Evolutionary conservation across 2,329 filamentous ascomycete species (phyloP).

Genomic region (Penicillium sp.): DNA sequence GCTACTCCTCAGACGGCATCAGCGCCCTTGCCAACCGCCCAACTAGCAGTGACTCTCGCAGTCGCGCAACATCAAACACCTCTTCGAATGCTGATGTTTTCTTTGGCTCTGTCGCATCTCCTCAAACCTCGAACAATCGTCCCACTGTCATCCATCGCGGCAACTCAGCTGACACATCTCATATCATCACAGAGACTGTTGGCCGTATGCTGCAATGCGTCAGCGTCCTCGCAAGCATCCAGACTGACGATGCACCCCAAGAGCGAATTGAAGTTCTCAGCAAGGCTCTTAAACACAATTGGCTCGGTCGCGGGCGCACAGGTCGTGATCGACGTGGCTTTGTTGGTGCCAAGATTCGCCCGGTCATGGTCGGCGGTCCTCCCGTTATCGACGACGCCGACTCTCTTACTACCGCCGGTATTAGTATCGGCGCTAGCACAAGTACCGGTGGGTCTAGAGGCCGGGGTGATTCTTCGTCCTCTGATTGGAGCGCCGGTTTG

Average conservation of each 20-base stretch:
- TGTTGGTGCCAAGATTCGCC: constrained; percentile 65
- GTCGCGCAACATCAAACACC: constrained; percentile 84
- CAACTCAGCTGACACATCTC: constrained; percentile 49
- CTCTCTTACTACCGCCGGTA: constrained; percentile 24
- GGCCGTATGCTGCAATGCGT: constrained; percentile 96
- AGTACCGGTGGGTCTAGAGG: constrained; percentile 22
- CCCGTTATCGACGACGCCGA: constrained; percentile 29
- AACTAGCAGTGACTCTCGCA: constrained; percentile 51
- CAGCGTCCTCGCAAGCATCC: constrained; percentile 80
- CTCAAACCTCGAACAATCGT: constrained; percentile 28
- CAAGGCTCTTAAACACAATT: constrained; percentile 91
- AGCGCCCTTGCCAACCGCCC: constrained; percentile 33
- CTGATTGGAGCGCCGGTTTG: constrained; percentile 22
- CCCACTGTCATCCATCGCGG: constrained; percentile 37
- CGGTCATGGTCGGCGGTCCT: constrained; percentile 30
- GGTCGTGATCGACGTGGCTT: constrained; percentile 88
- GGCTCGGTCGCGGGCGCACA: constrained; percentile 86
- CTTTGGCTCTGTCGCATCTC: constrained; percentile 45
- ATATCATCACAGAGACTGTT: constrained; percentile 89
- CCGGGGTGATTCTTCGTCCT: constrained; percentile 25
- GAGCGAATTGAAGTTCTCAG: constrained; percentile 80
- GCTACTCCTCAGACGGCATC: constrained; percentile 53
- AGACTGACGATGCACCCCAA: constrained; percentile 70
- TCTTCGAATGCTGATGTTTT: constrained; percentile 52
- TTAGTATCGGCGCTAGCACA: constrained; percentile 25